Base-by-base conservation (phyloP, 2,329 filamentous ascomycete genomes). In the Diplodia scrobiculata region DNA sequence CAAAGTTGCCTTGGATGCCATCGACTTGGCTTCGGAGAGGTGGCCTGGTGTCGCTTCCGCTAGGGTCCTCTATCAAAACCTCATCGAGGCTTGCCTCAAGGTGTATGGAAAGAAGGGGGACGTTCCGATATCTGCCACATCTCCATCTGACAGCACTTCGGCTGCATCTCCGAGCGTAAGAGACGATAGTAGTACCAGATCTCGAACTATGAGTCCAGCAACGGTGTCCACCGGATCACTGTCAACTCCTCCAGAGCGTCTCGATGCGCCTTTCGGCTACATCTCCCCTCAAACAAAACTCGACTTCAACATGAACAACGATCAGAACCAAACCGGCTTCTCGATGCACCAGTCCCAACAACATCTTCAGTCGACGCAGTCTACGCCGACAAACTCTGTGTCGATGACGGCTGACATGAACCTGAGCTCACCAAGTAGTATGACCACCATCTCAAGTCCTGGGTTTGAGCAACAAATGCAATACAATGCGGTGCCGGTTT, bases 11-110 rank as follows among this genome's bases (percentile, higher is more conserved):
- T 81, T 97, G 67, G 89, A 93, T 63, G 89, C 91, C 4, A 89
- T 98, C 68, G 85, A 89, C 67, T 86, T 89, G 66, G 93, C 91
- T 66, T 90, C 91, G 0, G 90, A 94, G 73, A 85, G 93, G 68
- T 98, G 95, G 95, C 95, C 95, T 0, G 95, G 94, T 11, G 92
- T 94, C 1, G 86, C 88, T 47, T 90, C 92, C 17, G 92, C 93
- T 2, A 87, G 91, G 10, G 87, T 95, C 71, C 85, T 98, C 13
- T 98, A 97, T 74, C 84, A 86, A n/a, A 92, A 91, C 69, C 86
- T 99, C 59, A 89, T 94, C 55, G 87, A 86, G 67, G 92, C 93
- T 13, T 96, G 93, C 72, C 82, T 98, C 72, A 92, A 91, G 75
- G 92, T 92, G 71, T 99, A 96, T 77, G 89, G 93, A 68, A 85